Evolutionary conservation across 345 rosid genomes (phyloP).

Genomic region (Eucalyptus virginea): DNA sequence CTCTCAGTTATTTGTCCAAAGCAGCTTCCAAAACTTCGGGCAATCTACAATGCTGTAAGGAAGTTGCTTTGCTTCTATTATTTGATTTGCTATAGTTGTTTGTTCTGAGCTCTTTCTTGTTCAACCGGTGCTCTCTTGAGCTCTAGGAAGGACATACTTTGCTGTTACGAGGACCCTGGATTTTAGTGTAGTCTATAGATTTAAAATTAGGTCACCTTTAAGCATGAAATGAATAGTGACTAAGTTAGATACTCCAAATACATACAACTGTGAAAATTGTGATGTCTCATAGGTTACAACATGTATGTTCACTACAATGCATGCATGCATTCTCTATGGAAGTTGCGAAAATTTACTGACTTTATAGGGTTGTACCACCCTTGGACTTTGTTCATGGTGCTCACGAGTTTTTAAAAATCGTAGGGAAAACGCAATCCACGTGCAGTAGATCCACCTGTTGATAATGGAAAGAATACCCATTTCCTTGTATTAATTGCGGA

Average conservation of each 20-base stretch:
- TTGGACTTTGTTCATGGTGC: background rate
- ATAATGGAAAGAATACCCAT: slow-evolving; percentile 55
- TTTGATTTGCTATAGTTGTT: background rate
- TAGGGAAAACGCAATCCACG: slow-evolving; percentile 73
- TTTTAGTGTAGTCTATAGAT: background rate
- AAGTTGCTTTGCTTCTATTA: background rate
- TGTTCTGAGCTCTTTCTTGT: background rate
- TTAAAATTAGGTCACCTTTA: background rate
- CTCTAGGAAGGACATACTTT: background rate
- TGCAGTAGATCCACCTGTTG: slow-evolving; percentile 59
- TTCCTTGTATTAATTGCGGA: slow-evolving; percentile 84
- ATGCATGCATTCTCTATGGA: background rate
- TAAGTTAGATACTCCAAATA: background rate
- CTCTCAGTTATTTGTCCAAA: slow-evolving; percentile 86
- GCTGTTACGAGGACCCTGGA: background rate
- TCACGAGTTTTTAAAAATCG: slow-evolving; percentile 9
- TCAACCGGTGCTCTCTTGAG: background rate
- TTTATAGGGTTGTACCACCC: background rate
- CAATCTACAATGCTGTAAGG: slow-evolving; percentile 80
- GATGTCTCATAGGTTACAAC: background rate
- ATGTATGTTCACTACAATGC: background rate
- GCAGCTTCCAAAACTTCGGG: slow-evolving; percentile 75
- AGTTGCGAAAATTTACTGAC: background rate
- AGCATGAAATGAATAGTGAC: background rate
- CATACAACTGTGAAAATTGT: background rate